Evolutionary conservation across 1,139 yeast species (phyloP).

Genomic region (Magnusiomyces sp.): DNA sequence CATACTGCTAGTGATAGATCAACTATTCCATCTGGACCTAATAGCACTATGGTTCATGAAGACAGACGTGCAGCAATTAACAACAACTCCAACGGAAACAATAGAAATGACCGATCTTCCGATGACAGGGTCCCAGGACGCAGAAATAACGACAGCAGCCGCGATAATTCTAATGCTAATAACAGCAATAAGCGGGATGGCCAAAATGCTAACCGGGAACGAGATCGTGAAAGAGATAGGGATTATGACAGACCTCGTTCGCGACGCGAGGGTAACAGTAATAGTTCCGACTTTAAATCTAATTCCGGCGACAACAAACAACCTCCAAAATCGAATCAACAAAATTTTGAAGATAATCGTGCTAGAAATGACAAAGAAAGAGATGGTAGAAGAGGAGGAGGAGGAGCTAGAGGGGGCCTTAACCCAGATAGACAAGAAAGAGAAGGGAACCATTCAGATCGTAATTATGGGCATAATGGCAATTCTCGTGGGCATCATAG

Average conservation of each 20-base stretch:
- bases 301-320: no score
- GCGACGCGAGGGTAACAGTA: not conserved
- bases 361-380: conserved; percentile 1
- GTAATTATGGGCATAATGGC: not conserved
- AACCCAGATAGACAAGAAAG: not conserved
- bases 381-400: not conserved
- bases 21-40: not conserved
- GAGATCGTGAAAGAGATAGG: not conserved
- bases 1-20: no score
- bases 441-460: not conserved
- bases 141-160: not conserved
- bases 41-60: not conserved
- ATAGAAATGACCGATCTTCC: not conserved
- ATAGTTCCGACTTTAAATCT: no score
- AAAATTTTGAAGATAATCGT: no score
- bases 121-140: not conserved
- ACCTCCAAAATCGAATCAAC: no score
- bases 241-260: not conserved
- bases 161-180: no score
- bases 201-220: no score
- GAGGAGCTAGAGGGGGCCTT: not conserved
- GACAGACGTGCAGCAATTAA: not conserved
- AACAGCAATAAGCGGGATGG: not conserved
- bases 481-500: not conserved
- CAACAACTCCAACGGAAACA: not conserved